Evolutionary conservation across 2,329 filamentous ascomycete species (phyloP).

Genomic region (Xylaria sp.): DNA sequence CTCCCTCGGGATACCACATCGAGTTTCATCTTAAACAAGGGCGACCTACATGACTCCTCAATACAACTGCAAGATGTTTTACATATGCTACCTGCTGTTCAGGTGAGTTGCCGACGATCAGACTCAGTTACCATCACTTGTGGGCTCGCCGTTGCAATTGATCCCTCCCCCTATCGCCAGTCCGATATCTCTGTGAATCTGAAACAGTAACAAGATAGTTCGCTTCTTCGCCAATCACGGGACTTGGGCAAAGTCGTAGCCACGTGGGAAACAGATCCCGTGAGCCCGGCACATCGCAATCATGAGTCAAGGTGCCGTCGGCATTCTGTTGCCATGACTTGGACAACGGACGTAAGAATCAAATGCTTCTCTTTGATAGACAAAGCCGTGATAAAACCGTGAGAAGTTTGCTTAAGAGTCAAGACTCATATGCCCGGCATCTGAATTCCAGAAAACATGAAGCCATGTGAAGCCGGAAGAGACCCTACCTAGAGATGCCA

Average conservation of each 20-base stretch:
- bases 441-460: too few species aligned
- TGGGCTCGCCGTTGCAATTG: neutral
- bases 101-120: neutral
- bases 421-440: neutral
- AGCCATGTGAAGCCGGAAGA: neutral
- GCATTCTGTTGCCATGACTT: constrained; percentile 4
- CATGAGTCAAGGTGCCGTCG: neutral
- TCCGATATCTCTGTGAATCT: neutral
- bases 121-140: neutral
- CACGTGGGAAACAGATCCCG: neutral
- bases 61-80: too few species aligned
- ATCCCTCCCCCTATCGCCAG: neutral
- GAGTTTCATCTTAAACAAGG: too few species aligned
- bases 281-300: neutral
- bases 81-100: neutral
- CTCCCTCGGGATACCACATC: too few species aligned
- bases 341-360: neutral
- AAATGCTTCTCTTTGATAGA: neutral
- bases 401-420: neutral
- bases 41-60: too few species aligned
- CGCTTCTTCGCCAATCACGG: neutral
- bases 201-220: neutral
- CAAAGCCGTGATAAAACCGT: neutral
- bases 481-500: neutral
- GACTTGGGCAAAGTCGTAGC: neutral